These are phyloP conservation scores for Pleurotus platypus DNA, from an alignment of 768 basidiomycete genomes.

Conservation along the genomic window DNA sequence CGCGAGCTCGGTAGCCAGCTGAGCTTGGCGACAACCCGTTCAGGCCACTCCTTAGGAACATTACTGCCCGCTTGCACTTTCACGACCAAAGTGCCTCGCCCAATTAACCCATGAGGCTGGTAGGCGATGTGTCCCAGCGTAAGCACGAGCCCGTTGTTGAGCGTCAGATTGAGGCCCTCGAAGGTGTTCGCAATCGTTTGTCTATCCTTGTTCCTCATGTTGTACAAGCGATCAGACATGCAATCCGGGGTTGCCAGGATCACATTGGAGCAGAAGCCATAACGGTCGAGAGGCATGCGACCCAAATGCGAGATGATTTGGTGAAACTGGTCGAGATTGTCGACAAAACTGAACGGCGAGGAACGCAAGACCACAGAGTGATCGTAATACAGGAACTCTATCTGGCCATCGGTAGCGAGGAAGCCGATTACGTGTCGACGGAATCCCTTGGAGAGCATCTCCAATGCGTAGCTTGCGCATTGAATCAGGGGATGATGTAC, in stretches of 20 bases:
- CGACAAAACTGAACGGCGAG: slow-evolving; percentile 9
- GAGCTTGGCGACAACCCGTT: neutral
- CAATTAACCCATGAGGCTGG: neutral
- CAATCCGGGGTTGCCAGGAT: neutral
- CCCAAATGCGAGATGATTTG: neutral
- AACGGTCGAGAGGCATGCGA: neutral
- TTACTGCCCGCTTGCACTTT: neutral
- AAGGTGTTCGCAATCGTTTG: neutral
- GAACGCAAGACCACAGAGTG: slow-evolving; percentile 15
- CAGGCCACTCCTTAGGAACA: no score
- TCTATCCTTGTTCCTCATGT: neutral
- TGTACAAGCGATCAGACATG: neutral
- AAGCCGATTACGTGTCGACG: slow-evolving; percentile 17
- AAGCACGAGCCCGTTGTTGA: neutral
- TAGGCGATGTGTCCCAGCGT: neutral
- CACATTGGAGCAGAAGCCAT: neutral
- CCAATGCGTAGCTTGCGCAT: slow-evolving; percentile 22
- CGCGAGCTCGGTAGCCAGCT: neutral
- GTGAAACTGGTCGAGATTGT: slow-evolving; percentile 3
- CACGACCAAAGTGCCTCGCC: neutral
- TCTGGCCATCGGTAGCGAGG: slow-evolving; percentile 11
- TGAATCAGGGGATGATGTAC: slow-evolving; percentile 8
- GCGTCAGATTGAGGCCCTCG: neutral
- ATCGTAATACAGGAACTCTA: slow-evolving; percentile 17
- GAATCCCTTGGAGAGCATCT: slow-evolving; percentile 18